Evolutionary conservation across 1,284 basidiomycete genomes (phyloP).

Genomic region (Sphagnurus paluster): DNA sequence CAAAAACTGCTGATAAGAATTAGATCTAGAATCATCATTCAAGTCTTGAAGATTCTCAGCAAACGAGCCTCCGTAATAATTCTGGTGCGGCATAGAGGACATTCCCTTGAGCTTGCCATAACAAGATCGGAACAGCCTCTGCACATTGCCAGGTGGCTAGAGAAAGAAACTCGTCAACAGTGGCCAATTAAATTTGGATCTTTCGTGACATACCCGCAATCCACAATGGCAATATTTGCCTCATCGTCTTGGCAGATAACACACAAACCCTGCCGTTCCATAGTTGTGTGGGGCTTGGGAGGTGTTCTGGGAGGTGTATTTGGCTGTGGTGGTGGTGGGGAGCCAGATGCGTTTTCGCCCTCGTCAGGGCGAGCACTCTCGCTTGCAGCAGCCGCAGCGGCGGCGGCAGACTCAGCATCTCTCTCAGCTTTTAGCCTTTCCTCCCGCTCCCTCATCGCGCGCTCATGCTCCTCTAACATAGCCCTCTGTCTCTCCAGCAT

Average conservation of each 20-base stretch:
- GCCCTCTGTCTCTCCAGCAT: conserved; percentile 34
- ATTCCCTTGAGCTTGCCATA: conserved; percentile 79
- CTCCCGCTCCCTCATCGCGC: conserved; percentile 27
- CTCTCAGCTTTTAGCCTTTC: conserved; percentile 19
- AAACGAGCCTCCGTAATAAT: conserved; percentile 82
- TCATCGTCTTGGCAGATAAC: conserved; percentile 91
- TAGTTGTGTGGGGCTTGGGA: conserved; percentile 32
- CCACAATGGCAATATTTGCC: conserved; percentile 88
- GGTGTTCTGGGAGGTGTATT: conserved; percentile 27
- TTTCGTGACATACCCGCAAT: conserved; percentile 69
- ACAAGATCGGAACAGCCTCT: conserved; percentile 81
- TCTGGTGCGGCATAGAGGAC: conserved; percentile 82
- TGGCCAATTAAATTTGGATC: not conserved
- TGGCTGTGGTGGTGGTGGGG: conserved; percentile 14
- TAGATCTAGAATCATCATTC: conserved; percentile 10
- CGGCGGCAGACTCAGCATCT: conserved; percentile 15
- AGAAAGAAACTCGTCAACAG: conserved; percentile 14
- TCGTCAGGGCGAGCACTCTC: not conserved
- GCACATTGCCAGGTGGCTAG: conserved; percentile 82
- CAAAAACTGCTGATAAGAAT: too few species aligned
- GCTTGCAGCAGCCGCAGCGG: too few species aligned
- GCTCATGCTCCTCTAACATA: conserved; percentile 39
- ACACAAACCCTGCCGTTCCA: conserved; percentile 76
- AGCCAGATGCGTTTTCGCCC: not conserved
- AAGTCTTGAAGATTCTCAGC: conserved; percentile 78